phyloP scores from a whole-genome alignment of 345 rosid genomes.

The Brassica juncea region DNA sequence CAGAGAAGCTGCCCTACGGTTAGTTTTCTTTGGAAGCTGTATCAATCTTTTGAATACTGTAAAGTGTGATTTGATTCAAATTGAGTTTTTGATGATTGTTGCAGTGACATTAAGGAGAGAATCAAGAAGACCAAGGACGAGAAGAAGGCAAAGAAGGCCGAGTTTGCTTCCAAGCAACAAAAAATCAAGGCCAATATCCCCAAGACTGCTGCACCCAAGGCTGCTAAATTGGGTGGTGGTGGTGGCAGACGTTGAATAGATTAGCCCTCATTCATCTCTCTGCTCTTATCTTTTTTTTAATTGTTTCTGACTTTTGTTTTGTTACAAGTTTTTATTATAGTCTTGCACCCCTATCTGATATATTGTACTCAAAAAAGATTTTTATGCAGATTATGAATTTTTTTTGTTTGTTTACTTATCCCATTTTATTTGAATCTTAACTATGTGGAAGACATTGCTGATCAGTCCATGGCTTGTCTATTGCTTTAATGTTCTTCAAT shows the following conservation, averaged over 20 bases:
- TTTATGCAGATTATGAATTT: constrained; percentile 12
- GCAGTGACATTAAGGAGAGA: constrained; percentile 81
- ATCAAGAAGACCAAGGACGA: constrained; percentile 84
- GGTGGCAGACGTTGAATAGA: constrained; percentile 68
- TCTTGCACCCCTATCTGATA: constrained; percentile 18
- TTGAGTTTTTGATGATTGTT: neutral
- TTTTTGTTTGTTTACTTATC: constrained; percentile 2
- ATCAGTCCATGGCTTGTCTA: neutral
- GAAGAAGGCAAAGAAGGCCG: constrained; percentile 83
- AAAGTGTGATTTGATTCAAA: neutral
- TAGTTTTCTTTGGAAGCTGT: constrained; percentile 5
- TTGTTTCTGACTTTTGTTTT: constrained; percentile 14
- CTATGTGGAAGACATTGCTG: neutral
- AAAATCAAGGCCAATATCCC: constrained; percentile 52
- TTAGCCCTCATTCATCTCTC: constrained; percentile 22
- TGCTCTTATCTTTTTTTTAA: constrained; percentile 1
- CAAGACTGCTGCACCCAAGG: constrained; percentile 54
- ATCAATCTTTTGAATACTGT: neutral
- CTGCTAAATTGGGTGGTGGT: constrained; percentile 72
- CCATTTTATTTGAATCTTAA: neutral
- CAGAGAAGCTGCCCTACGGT: constrained; percentile 72
- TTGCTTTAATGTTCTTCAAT: neutral
- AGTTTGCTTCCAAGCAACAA: constrained; percentile 56
- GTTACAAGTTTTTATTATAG: constrained; percentile 10
- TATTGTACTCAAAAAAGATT: constrained; percentile 21